Evolutionary conservation across 768 basidiomycete species (phyloP).

Genomic region (Sarcodon sp.): DNA sequence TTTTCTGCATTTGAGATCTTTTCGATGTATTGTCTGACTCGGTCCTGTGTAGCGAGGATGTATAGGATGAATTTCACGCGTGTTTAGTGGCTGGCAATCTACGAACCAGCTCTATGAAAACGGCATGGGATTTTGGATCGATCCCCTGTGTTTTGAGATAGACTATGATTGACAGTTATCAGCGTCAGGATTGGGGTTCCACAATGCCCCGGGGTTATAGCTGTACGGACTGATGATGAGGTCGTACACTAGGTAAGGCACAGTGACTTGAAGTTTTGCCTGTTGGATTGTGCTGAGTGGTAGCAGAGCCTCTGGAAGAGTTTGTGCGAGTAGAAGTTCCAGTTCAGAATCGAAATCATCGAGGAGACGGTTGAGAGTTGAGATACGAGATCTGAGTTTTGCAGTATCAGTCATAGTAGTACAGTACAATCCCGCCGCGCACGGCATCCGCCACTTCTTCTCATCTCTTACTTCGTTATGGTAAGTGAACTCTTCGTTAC

Average conservation of each 20-base stretch:
- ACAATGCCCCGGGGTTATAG: neutral
- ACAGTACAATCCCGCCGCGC: no score
- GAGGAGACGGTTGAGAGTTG: constrained; percentile 41
- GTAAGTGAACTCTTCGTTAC: neutral
- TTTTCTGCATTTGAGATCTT: constrained; percentile 72
- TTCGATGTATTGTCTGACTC: constrained; percentile 70
- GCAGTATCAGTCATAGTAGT: constrained; percentile 12
- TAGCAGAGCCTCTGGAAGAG: constrained; percentile 53
- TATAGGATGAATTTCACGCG: neutral
- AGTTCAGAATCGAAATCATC: constrained; percentile 57
- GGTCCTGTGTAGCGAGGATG: constrained; percentile 35
- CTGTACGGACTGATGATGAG: constrained; percentile 62
- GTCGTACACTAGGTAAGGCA: constrained; percentile 81
- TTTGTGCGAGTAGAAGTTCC: constrained; percentile 52
- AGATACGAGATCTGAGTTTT: constrained; percentile 27
- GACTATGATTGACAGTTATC: constrained; percentile 27
- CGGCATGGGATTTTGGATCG: constrained; percentile 69
- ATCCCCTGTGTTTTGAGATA: constrained; percentile 73
- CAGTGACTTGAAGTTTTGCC: constrained; percentile 64
- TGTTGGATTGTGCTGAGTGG: constrained; percentile 63
- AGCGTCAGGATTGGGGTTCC: neutral
- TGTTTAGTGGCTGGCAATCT: neutral
- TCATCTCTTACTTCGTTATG: no score
- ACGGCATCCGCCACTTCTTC: no score
- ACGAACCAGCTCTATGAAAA: constrained; percentile 58